Evolutionary conservation across 352 stramenopile genomes (phyloP), one percentile per base, ranked within the genome.

Genomic region (Blastocystis sp.): DNA sequence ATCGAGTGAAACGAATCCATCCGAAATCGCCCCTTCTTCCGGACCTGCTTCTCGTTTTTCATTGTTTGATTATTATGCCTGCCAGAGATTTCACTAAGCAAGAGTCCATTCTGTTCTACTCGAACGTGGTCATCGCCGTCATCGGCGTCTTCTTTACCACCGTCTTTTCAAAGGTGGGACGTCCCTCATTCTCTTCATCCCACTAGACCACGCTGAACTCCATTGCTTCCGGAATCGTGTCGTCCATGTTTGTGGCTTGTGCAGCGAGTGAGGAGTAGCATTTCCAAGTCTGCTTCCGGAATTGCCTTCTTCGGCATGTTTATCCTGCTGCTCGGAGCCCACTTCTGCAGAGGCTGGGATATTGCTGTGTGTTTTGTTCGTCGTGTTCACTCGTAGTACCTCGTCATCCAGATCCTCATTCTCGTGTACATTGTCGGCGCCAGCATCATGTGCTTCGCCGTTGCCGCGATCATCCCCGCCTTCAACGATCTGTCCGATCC

Each of bases 11-110:
- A 57, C 48, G 48, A 57, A 57, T 57, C 48, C 48, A 57, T 57
- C 48, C 48, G 14, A 57, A 65, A 65, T 65, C 17, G 59, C 3
- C 3, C 21, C 3, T 57, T 59, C 28, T 57, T 48, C 54, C 66
- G 28, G 66, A 17, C 28, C 6, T 57, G 6, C 6, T 57, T 57
- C 14, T 7, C 6, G 6, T 57, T 57, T 7, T 17, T 57, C 48
- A 57, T 14, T 57, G 14, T 57, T 57, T 57, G 66, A 59, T 57
- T 76, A 28, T 38, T 4, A 76, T 76, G 66, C 24, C 66, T 57
- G 66, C 40, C 14, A 40, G 38, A 42, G 52, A 57, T 42, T 76
- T 76, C 54, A 76, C 66, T 19, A 76, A 76, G 48, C 21, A 76
- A 48, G 66, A 76, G 14, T 28, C 3, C 9, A 42, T 17, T 60